phyloP scores from a whole-genome alignment of 2,329 filamentous ascomycete genomes.

The Macroventuria anomochaeta region DNA sequence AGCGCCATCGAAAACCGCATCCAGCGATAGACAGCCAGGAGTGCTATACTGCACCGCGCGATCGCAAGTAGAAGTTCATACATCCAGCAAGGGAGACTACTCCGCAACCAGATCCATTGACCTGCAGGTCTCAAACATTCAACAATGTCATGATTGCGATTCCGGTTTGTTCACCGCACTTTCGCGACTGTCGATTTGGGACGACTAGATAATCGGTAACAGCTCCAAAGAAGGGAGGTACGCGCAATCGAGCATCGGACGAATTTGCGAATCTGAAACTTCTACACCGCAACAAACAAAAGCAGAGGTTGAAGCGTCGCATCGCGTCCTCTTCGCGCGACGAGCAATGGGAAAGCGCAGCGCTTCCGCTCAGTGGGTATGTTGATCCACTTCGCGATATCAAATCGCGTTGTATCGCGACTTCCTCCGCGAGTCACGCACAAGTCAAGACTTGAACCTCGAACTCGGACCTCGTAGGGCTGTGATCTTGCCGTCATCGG shows the following conservation, averaged over 20 bases:
- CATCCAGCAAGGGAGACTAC: background rate
- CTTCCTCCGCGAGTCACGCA: background rate
- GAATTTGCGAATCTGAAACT: background rate
- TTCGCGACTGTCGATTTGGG: too few relatives aligned
- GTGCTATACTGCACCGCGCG: background rate
- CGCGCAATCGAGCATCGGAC: too few relatives aligned
- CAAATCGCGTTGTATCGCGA: background rate
- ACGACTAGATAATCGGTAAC: too few relatives aligned
- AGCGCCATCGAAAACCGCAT: background rate
- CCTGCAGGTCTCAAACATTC: background rate
- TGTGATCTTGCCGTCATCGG: conserved; percentile 1
- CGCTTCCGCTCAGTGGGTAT: background rate
- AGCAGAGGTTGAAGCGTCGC: background rate
- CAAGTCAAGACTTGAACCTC: background rate
- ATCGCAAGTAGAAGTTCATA: background rate
- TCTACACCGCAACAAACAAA: background rate
- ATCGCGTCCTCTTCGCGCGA: too few relatives aligned
- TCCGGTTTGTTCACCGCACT: background rate
- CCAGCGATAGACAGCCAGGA: background rate
- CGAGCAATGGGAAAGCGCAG: background rate
- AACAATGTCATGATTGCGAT: background rate
- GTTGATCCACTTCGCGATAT: background rate
- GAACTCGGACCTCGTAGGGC: background rate
- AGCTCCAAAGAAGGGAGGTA: too few relatives aligned
- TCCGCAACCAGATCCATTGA: background rate